Conservation (phyloP, 805 yeast genomes). For the Pichia californica region DNA sequence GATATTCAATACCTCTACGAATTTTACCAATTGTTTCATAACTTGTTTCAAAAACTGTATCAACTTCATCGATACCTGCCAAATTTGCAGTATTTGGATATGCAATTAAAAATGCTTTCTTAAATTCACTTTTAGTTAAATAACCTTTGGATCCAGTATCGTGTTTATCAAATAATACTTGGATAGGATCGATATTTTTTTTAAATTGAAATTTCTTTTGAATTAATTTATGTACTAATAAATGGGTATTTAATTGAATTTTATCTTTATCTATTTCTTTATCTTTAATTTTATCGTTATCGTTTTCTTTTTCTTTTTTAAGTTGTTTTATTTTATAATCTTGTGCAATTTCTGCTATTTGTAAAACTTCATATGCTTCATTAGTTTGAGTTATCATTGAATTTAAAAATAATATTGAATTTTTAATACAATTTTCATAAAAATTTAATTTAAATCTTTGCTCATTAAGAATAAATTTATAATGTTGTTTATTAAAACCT, state of each 20-base stretch:
- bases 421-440: slow-evolving; percentile 1
- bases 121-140: slow-evolving; percentile 37
- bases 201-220: slow-evolving; percentile 8
- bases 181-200: slow-evolving; percentile 12
- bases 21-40: slow-evolving; percentile 13
- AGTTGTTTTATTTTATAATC: neutral
- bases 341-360: slow-evolving; percentile 8
- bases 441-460: slow-evolving; percentile 2
- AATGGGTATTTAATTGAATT: slow-evolving; percentile 1
- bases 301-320: no score
- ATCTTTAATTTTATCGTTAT: neutral
- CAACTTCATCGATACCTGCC: slow-evolving; percentile 33
- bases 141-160: slow-evolving; percentile 31
- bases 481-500: slow-evolving; percentile 4
- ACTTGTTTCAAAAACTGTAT: slow-evolving; percentile 15
- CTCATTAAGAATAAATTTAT: slow-evolving; percentile 1
- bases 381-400: slow-evolving; percentile 3
- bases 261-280: neutral
- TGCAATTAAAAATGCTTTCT: slow-evolving; percentile 35
- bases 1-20: slow-evolving; percentile 23
- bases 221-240: slow-evolving; percentile 9
- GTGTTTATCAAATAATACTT: slow-evolving; percentile 37
- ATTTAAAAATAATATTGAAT: slow-evolving; percentile 2
- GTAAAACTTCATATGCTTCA: slow-evolving; percentile 9
- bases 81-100: slow-evolving; percentile 31